Base-by-base conservation (phyloP, 2,329 filamentous ascomycete genomes). In the Acrocalymma vagum region DNA sequence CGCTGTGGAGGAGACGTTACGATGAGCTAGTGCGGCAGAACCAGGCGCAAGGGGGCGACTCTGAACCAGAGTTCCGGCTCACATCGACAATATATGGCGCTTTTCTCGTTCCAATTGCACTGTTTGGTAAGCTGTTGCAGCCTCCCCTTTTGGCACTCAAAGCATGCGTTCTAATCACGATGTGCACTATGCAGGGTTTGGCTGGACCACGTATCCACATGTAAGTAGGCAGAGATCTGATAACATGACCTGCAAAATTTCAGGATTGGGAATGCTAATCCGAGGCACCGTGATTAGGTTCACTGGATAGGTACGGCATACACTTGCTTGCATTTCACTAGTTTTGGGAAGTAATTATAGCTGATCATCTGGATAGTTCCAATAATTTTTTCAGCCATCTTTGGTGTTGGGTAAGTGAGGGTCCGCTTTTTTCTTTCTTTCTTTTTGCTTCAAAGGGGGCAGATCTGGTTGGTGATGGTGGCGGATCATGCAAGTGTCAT, bases 11-110 rank as follows among this genome's bases (percentile, higher is more conserved):
- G 53, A 75, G 72, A 42, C 77, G 84, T 45, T 83, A 87, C 53
- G 63, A 56, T 9, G 71, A 74, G 29, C 78, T 92, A 47, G 78
- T 86, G 41, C 74, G 70, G 40, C 72, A 78, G 59, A 72, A 81
- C 38, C 74, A 76, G 52, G 63, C 65, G 54, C 73, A 79, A 66
- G 78, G 77, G 28, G 79, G 79, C 5, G 62, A 77, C 32, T 86
- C 84, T 44, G 90, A 96, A 75, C 92, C 93, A 7, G 93, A 96
- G 72, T 95, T 87, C 72, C 84, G 90, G 46, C 79, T 96, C 22
- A 88, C 90, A 6, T 84, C 89, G 38, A 80, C 75, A 11, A 74
- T 76, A 38, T 45, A 70, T 54, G 93, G 92, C n/a, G 85, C 85
- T 1, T 70, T 90, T 29, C 71, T 95, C 8, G 89, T 94, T 21